Evolutionary conservation across 768 basidiomycete species (phyloP), one percentile per base, ranked within the genome.

Genomic region (Lactarius deliciosus): DNA sequence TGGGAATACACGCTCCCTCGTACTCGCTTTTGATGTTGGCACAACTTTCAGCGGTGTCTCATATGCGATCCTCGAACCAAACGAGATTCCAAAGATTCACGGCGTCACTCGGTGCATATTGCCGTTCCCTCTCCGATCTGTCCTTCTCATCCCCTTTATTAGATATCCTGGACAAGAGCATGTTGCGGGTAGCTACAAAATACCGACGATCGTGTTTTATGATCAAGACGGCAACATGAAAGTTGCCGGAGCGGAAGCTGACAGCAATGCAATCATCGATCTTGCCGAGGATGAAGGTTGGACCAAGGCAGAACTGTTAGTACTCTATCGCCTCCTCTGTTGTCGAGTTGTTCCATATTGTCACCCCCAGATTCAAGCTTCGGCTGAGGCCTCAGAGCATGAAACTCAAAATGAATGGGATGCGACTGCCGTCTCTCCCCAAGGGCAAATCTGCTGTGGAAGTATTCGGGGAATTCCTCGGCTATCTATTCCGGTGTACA

Each of bases 151-250:
- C 32, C 3, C 11, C 45, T 67, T 62, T 69, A 68, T 30, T 68
- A 91, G 90, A 64, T 92, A 91, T 64, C 90, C 90, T 10, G 91
- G 90, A 20, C 91, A 92, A 76, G 91, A 92, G 76, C 90, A 92
- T 81, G 89, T 91, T 57, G 90, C 87, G 16, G 90, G 90, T 45
- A 92, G 91, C 74, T 87, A 88, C 65, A 92, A 92, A 78, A 92
- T 92, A 72, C 90, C 90, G 45, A 86, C 90, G 28, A 75, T 89
- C 30, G 83, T 92, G 76, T 92, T 86, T 74, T 92, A 92, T 70
- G 88, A 92, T 72, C 79, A 77, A 69, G 74, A 80, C 56, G 90
- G 90, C 7, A 79, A 75, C 67, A 81, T 91, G 80, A 85, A 83
- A 77, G 87, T 83, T 53, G 89, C 89, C 5, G 90, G 91, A 10